These are phyloP conservation scores for Capsicum pubescens DNA, from an alignment of 257 asterid species.

Conservation along the genomic window DNA sequence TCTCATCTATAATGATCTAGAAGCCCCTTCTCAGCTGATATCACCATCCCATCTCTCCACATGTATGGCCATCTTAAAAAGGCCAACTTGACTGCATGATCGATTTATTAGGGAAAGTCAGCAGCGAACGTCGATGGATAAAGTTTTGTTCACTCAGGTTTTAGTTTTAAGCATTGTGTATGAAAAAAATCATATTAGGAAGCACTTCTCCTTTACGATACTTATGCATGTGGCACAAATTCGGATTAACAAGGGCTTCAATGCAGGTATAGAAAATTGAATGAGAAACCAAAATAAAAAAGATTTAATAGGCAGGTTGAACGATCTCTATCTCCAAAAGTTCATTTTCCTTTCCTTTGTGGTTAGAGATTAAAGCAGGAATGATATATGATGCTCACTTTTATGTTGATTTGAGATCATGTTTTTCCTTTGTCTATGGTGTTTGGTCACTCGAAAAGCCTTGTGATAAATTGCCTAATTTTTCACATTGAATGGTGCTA, in stretches of 20 bases:
- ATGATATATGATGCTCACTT: slow-evolving; percentile 14
- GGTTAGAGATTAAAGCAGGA: slow-evolving; percentile 6
- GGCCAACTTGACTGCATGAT: neutral
- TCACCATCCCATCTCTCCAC: neutral
- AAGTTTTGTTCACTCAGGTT: neutral
- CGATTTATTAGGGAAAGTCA: neutral
- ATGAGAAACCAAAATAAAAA: neutral
- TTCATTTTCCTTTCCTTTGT: neutral
- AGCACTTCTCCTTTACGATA: neutral
- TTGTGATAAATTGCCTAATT: neutral
- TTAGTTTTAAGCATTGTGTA: neutral
- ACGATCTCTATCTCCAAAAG: neutral
- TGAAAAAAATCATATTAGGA: neutral
- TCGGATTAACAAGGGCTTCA: neutral
- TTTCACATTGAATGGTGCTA: neutral
- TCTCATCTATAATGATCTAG: neutral
- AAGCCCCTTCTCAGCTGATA: neutral
- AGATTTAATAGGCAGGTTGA: neutral
- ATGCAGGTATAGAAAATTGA: neutral
- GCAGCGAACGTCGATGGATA: neutral
- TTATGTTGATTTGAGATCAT: slow-evolving; percentile 3
- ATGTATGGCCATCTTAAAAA: neutral
- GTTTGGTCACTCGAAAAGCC: neutral
- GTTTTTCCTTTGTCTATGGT: neutral
- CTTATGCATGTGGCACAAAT: fast-evolving